Conservation (phyloP, 352 stramenopile genomes). For the Halophytophthora polymorphica region DNA sequence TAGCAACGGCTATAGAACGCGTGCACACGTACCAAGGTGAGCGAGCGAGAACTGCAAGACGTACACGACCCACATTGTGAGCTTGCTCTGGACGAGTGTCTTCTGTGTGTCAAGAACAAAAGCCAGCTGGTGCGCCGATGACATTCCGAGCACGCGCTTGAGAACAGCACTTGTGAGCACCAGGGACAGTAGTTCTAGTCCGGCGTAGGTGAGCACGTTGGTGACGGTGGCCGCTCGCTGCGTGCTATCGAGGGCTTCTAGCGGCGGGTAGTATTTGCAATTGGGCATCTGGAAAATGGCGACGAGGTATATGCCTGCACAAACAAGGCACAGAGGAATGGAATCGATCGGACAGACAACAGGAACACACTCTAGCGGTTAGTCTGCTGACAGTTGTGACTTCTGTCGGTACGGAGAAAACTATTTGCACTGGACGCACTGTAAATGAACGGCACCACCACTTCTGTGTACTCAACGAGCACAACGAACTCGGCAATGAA, state of each 20-base stretch:
- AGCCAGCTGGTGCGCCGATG: slow-evolving; percentile 21
- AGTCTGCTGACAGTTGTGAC: not conserved
- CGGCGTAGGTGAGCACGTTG: slow-evolving; percentile 17
- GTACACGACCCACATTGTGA: slow-evolving; percentile 33
- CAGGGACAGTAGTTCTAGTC: slow-evolving; percentile 16
- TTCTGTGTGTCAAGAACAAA: slow-evolving; percentile 31
- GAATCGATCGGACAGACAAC: not conserved
- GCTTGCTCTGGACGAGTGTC: slow-evolving; percentile 24
- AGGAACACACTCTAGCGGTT: not conserved
- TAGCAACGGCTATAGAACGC: not conserved
- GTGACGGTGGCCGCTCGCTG: slow-evolving; percentile 6
- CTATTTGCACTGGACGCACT: slow-evolving; percentile 17
- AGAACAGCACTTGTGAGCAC: slow-evolving; percentile 11
- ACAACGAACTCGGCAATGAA: slow-evolving; percentile 39
- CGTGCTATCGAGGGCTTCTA: slow-evolving; percentile 4
- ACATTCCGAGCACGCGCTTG: slow-evolving; percentile 17
- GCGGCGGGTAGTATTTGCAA: slow-evolving; percentile 13
- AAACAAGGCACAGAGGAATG: not conserved
- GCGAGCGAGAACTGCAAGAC: slow-evolving; percentile 27
- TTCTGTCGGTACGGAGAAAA: too few relatives aligned
- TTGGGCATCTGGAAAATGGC: slow-evolving; percentile 25
- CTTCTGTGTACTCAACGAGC: slow-evolving; percentile 37
- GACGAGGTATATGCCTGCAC: slow-evolving; percentile 9
- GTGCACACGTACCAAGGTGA: slow-evolving; percentile 15
- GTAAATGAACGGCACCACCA: slow-evolving; percentile 33